phyloP scores from a whole-genome alignment of 1,284 basidiomycete genomes.

The Cutaneotrichosporon sp. region DNA sequence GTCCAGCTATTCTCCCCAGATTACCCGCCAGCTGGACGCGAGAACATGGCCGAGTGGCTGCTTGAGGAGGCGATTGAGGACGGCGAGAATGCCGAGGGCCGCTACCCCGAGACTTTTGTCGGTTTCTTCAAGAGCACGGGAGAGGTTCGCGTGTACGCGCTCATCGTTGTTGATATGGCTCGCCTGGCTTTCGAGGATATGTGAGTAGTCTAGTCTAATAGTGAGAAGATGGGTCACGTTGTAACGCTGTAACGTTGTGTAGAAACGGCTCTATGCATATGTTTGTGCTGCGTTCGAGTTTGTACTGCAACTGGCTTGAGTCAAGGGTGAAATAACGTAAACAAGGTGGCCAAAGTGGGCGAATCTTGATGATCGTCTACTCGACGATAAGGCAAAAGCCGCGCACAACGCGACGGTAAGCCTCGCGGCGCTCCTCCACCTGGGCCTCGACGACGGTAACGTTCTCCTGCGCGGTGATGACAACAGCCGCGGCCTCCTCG shows the following conservation, averaged over 20 bases:
- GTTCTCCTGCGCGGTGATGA: neutral
- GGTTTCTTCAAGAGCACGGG: neutral
- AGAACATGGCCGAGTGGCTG: neutral
- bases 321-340: too few species aligned
- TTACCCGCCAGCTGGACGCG: neutral
- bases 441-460: neutral
- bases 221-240: too few species aligned
- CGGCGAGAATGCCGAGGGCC: neutral
- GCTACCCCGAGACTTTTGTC: neutral
- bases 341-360: too few species aligned
- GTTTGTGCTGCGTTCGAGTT: too few species aligned
- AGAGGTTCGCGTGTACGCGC: neutral
- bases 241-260: too few species aligned
- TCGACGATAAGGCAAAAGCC: neutral
- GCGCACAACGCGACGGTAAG: neutral
- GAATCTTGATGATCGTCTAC: neutral
- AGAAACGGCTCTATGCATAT: too few species aligned
- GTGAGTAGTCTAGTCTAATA: too few species aligned
- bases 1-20: neutral
- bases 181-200: too few species aligned
- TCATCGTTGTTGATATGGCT: neutral
- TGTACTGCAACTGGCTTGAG: too few species aligned
- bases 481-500: neutral
- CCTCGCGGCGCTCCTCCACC: neutral
- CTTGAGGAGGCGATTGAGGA: neutral